A percentile compares a stretch with the other conserved stretches of the same genome.
These are phyloP conservation scores for Heritiera fomes DNA, from an alignment of 345 rosid genomes.

Conservation along the genomic window DNA sequence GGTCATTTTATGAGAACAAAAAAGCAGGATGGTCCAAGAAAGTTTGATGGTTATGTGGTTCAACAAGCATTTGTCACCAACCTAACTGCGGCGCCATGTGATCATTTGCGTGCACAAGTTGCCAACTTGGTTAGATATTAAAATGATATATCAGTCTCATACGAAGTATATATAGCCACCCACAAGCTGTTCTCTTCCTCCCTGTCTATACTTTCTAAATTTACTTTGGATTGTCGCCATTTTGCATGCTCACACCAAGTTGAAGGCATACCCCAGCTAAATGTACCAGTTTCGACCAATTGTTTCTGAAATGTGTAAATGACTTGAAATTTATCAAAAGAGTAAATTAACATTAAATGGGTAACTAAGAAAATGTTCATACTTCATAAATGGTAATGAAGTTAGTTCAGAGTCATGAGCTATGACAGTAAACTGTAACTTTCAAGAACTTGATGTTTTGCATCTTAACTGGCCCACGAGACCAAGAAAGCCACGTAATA, in stretches of 20 bases:
- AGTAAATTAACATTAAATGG: too few species aligned
- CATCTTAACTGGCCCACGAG: conserved; percentile 4
- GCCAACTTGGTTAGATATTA: conserved; percentile 21
- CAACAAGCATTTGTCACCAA: conserved; percentile 2
- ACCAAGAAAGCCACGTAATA: not conserved
- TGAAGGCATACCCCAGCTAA: too few species aligned
- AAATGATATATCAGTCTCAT: not conserved
- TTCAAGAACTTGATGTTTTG: not conserved
- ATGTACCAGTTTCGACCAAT: too few species aligned
- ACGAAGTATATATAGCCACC: too few species aligned
- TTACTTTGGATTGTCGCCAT: too few species aligned
- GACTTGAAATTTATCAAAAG: too few species aligned
- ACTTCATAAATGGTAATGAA: too few species aligned
- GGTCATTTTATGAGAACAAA: not conserved
- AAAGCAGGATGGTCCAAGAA: conserved; percentile 14
- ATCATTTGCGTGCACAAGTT: conserved; percentile 17
- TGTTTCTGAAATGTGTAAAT: too few species aligned
- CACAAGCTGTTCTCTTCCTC: too few species aligned
- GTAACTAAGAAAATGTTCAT: too few species aligned
- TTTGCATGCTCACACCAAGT: too few species aligned
- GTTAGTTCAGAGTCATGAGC: not conserved
- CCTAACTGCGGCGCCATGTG: conserved; percentile 24
- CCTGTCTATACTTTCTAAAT: too few species aligned
- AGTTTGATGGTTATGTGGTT: conserved; percentile 13
- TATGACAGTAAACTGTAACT: not conserved